These are phyloP conservation scores for Coemansia brasiliensis DNA, from an alignment of 192 early-diverging fungal species.

Conservation along the genomic window DNA sequence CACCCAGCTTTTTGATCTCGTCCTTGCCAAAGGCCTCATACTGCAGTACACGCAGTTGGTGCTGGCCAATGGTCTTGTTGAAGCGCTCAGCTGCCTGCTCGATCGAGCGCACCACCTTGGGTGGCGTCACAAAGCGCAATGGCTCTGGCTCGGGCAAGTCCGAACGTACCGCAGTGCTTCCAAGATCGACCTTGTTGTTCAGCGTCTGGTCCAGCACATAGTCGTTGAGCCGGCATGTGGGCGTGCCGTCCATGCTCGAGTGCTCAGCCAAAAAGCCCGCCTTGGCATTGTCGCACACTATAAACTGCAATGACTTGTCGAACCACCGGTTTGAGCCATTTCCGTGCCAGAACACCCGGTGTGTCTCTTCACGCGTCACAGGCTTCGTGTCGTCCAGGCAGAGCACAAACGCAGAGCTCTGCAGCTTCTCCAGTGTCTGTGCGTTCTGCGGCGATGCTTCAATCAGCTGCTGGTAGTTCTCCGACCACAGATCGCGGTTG, in stretches of 20 bases:
- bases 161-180: conserved; percentile 56
- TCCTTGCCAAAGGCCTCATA: conserved; percentile 94
- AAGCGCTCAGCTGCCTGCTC: conserved; percentile 74
- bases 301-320: conserved; percentile 96
- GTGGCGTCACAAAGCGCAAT: conserved; percentile 72
- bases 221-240: conserved; percentile 85
- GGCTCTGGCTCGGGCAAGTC: conserved; percentile 66
- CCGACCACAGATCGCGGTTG: conserved; percentile 92
- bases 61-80: conserved; percentile 79
- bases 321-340: conserved; percentile 97
- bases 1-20: conserved; percentile 82
- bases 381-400: conserved; percentile 88
- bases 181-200: conserved; percentile 73
- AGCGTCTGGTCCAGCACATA: conserved; percentile 61
- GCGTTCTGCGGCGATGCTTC: conserved; percentile 69
- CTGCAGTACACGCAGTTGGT: conserved; percentile 80
- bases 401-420: conserved; percentile 83
- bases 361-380: conserved; percentile 84
- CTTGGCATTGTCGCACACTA: conserved; percentile 96
- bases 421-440: conserved; percentile 75
- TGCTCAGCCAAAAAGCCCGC: conserved; percentile 94
- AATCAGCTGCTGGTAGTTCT: conserved; percentile 69
- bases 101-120: conserved; percentile 61
- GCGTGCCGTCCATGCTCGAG: conserved; percentile 94
- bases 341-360: conserved; percentile 91